These are phyloP conservation scores for Lepidium didymum DNA, from an alignment of 345 rosid species.

Conservation along the genomic window DNA sequence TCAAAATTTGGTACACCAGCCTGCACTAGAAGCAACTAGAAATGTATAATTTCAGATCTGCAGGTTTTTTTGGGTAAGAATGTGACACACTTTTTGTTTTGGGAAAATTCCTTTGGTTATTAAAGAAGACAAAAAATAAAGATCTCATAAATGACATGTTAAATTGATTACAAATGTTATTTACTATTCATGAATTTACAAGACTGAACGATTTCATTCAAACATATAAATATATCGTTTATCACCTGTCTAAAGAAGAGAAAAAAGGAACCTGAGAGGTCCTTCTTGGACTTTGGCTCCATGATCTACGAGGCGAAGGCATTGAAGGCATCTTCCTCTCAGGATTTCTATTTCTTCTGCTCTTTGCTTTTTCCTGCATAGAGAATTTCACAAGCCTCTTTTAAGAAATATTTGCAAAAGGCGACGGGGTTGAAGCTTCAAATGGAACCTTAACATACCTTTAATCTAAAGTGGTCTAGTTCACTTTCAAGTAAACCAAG, in stretches of 20 bases:
- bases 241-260: conserved; percentile 47
- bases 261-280: conserved; percentile 43
- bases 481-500: conserved; percentile 58
- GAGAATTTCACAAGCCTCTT: not conserved
- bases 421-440: not conserved
- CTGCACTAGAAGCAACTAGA: too few species aligned
- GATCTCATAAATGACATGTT: not conserved
- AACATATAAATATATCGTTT: not conserved
- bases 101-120: too few species aligned
- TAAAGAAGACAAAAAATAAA: not conserved
- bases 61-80: too few species aligned
- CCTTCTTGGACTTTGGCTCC: conserved; percentile 46
- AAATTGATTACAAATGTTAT: not conserved
- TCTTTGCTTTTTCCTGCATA: conserved; percentile 39
- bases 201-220: not conserved
- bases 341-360: conserved; percentile 46
- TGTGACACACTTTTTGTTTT: too few species aligned
- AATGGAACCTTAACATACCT: conserved; percentile 30
- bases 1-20: too few species aligned
- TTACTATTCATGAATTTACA: conserved; percentile 10
- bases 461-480: conserved; percentile 46
- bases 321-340: conserved; percentile 38
- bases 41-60: too few species aligned
- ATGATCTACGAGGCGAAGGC: conserved; percentile 39
- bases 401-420: not conserved